Percentiles rank a stretch among this genome's conserved stretches.
Conservation (phyloP, 2,329 filamentous ascomycete species). For the Venturia effusa region DNA sequence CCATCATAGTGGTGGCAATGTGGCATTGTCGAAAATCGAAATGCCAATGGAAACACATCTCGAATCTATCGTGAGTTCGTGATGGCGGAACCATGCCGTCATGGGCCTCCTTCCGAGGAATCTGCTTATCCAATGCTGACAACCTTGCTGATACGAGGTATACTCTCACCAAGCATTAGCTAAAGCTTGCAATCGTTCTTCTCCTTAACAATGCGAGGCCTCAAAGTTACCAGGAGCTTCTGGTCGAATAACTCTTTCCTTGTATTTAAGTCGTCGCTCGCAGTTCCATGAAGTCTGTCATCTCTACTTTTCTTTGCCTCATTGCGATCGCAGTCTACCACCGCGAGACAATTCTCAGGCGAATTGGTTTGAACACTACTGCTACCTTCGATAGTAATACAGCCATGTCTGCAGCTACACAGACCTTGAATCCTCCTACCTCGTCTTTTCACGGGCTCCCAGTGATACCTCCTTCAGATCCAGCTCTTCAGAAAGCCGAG, state of each 20-base stretch:
- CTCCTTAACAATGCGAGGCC: not conserved
- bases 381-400: not conserved
- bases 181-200: not conserved
- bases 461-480: slow-evolving; percentile 34
- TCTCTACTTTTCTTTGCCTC: slow-evolving; percentile 14
- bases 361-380: not conserved
- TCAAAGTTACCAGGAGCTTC: slow-evolving; percentile 6
- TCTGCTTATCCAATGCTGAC: slow-evolving; percentile 1
- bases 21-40: too few species aligned
- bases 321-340: slow-evolving; percentile 11
- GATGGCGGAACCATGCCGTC: not conserved
- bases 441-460: slow-evolving; percentile 36
- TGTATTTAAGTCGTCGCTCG: not conserved
- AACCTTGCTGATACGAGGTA: not conserved
- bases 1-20: too few species aligned
- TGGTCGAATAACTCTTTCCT: not conserved
- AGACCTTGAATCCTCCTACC: slow-evolving; percentile 9
- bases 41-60: too few species aligned
- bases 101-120: not conserved
- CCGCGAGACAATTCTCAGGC: slow-evolving; percentile 2
- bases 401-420: not conserved
- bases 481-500: slow-evolving; percentile 31
- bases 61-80: too few species aligned
- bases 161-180: not conserved
- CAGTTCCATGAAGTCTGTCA: slow-evolving; percentile 5